A percentile compares a stretch with the other conserved stretches of the same genome.
phyloP scores from a whole-genome alignment of 805 yeast genomes.

The Yueomyces sp. region DNA sequence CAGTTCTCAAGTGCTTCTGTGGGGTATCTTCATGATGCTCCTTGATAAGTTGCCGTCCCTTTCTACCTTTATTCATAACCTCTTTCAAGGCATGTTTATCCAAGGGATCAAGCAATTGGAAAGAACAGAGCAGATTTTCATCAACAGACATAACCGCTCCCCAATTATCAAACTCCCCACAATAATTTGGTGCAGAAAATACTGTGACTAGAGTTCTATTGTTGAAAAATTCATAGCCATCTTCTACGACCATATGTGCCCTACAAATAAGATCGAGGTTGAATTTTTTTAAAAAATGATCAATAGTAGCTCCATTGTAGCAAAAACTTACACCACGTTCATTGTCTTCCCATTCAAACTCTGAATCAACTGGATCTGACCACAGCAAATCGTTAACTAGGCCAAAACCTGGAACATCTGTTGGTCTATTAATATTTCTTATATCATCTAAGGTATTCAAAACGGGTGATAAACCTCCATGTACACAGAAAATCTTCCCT shows the following conservation, averaged over 20 bases:
- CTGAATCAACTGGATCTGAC: constrained; percentile 61
- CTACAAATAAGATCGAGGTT: constrained; percentile 64
- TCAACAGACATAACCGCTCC: constrained; percentile 96
- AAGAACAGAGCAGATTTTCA: constrained; percentile 82
- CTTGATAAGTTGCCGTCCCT: background rate
- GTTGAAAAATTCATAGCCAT: constrained; percentile 72
- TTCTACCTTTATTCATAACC: constrained; percentile 46
- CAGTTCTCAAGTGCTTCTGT: too few species aligned
- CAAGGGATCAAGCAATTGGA: constrained; percentile 84
- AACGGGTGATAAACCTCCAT: constrained; percentile 71
- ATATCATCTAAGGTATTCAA: constrained; percentile 50
- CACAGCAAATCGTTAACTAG: constrained; percentile 62
- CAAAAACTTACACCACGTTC: constrained; percentile 74
- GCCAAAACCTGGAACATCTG: constrained; percentile 72
- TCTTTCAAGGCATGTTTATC: constrained; percentile 86
- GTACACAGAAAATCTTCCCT: constrained; percentile 81
- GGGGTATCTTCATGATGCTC: background rate
- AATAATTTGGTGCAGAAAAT: constrained; percentile 64
- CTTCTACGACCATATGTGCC: constrained; percentile 84
- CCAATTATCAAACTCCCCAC: constrained; percentile 57
- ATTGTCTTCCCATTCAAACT: constrained; percentile 57
- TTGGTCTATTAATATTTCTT: constrained; percentile 58
- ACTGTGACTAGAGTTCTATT: constrained; percentile 61
- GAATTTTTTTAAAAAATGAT: constrained; percentile 46
- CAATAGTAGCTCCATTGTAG: constrained; percentile 58